These are phyloP conservation scores for Volvox reticuliferus DNA, from an alignment of 139 green algal species.

Conservation along the genomic window DNA sequence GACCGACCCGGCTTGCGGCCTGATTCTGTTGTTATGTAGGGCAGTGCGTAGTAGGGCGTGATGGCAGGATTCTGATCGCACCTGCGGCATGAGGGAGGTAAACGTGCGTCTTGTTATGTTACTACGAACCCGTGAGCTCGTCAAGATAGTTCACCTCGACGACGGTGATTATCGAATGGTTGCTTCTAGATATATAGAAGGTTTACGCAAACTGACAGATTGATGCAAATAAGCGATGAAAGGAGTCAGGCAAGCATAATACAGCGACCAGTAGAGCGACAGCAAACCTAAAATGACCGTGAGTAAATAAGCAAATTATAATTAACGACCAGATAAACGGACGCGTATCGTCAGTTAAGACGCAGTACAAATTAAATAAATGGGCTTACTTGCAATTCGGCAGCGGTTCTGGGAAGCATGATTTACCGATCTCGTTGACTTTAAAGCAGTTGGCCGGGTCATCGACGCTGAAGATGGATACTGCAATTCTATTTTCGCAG, in stretches of 20 bases:
- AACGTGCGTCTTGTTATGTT: background rate
- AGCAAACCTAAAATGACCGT: no score
- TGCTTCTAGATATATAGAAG: background rate
- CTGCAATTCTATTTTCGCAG: background rate
- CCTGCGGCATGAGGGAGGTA: background rate
- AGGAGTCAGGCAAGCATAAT: no score
- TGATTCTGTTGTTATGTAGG: background rate
- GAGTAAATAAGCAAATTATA: no score
- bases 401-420: background rate
- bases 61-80: background rate
- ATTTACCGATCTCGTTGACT: background rate
- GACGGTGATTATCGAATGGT: background rate
- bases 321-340: no score
- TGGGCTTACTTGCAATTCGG: background rate
- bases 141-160: background rate
- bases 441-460: background rate
- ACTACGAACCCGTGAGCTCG: background rate
- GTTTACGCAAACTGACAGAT: background rate
- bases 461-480: background rate
- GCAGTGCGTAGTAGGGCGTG: background rate
- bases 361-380: no score
- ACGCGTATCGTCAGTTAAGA: no score
- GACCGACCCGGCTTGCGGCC: background rate
- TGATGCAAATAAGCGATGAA: background rate
- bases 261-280: no score